Percentiles rank a stretch among this genome's conserved stretches.
phyloP scores from a whole-genome alignment of 345 rosid species.

The Aquilaria yunnanensis region DNA sequence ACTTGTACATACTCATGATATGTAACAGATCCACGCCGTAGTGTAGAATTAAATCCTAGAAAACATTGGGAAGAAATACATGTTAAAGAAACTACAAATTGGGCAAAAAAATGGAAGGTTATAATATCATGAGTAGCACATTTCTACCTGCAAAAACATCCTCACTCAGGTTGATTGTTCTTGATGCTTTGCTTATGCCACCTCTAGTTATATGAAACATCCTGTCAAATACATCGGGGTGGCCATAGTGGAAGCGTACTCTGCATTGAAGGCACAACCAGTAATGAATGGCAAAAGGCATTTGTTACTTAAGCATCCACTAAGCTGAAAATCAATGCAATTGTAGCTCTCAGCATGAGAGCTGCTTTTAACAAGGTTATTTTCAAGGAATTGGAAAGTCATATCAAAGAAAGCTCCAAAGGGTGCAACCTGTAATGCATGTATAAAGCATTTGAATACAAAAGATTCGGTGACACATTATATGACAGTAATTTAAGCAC shows the following conservation, averaged over 20 bases:
- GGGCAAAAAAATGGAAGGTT: not conserved
- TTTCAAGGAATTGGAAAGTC: not conserved
- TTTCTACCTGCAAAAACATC: conserved; percentile 86
- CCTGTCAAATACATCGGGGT: conserved; percentile 94
- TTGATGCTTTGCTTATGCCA: conserved; percentile 96
- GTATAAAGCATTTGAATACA: too few relatives aligned
- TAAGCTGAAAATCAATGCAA: too few relatives aligned
- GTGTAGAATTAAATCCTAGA: conserved; percentile 73
- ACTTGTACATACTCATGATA: conserved; percentile 93
- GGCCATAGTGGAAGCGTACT: conserved; percentile 97
- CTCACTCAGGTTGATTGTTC: conserved; percentile 87
- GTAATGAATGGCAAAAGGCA: conserved; percentile 6
- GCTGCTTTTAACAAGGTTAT: not conserved
- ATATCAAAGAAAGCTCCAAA: too few relatives aligned
- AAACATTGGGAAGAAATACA: conserved; percentile 15
- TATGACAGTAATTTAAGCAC: too few relatives aligned
- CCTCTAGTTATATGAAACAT: conserved; percentile 96
- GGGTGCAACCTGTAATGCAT: too few relatives aligned
- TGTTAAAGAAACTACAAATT: conserved; percentile 6
- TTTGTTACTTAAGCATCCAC: not conserved
- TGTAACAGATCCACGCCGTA: conserved; percentile 74
- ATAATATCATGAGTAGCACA: conserved; percentile 9
- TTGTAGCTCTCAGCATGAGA: not conserved
- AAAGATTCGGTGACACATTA: too few relatives aligned
- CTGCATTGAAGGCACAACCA: conserved; percentile 29